Evolutionary conservation across 2,329 filamentous ascomycete species (phyloP).

Genomic region (Alternaria ethzedia): DNA sequence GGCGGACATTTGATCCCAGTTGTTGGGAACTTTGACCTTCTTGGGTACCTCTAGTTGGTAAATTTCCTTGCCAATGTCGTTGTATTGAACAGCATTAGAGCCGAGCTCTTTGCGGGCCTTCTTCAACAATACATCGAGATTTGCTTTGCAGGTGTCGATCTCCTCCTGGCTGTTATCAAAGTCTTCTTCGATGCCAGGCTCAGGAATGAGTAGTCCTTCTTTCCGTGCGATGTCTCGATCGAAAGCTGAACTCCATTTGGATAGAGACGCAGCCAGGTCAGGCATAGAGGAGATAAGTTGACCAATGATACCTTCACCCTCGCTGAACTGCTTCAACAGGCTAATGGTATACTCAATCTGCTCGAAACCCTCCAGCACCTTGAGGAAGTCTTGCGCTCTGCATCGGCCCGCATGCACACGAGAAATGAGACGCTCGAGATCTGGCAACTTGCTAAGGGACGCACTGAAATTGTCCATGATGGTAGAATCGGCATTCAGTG

Average conservation of each 20-base stretch:
- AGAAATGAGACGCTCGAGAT: constrained; percentile 91
- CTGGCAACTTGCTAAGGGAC: constrained; percentile 88
- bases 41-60: constrained; percentile 91
- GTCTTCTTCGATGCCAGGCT: constrained; percentile 85
- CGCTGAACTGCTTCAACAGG: constrained; percentile 73
- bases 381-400: constrained; percentile 88
- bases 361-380: constrained; percentile 93
- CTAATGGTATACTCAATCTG: constrained; percentile 95
- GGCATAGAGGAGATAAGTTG: constrained; percentile 87
- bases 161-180: constrained; percentile 83
- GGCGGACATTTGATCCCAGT: constrained; percentile 96
- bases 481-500: constrained; percentile 81
- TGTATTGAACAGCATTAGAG: constrained; percentile 64
- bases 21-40: constrained; percentile 85
- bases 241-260: constrained; percentile 91
- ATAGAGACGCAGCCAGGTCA: constrained; percentile 73
- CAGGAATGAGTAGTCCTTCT: constrained; percentile 82
- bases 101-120: constrained; percentile 75
- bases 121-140: constrained; percentile 74
- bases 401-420: constrained; percentile 92
- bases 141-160: constrained; percentile 76
- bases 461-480: constrained; percentile 87
- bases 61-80: constrained; percentile 92
- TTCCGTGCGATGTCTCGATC: constrained; percentile 80
- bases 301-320: constrained; percentile 83